Percentiles rank a stretch among this genome's conserved stretches.
Evolutionary conservation across 2,329 filamentous ascomycete species (phyloP).

Genomic region (Parascedosporium putredinis): DNA sequence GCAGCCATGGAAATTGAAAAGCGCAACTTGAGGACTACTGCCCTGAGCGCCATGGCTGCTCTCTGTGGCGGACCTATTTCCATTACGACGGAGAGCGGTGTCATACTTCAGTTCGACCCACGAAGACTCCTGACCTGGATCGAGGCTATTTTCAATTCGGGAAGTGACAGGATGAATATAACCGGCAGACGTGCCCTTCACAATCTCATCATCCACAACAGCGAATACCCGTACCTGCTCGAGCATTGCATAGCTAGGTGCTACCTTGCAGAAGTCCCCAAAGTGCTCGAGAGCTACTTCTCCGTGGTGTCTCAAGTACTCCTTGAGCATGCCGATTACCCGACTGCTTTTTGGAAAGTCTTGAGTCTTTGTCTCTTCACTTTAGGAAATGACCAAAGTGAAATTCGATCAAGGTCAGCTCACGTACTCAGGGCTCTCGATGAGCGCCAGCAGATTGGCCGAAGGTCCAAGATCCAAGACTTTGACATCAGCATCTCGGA

Average conservation of each 20-base stretch:
- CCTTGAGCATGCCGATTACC: slow-evolving; percentile 71
- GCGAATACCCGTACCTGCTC: slow-evolving; percentile 72
- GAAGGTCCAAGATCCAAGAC: slow-evolving; percentile 86
- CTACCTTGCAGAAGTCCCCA: slow-evolving; percentile 70
- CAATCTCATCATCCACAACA: slow-evolving; percentile 84
- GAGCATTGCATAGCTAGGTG: slow-evolving; percentile 88
- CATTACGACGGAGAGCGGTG: slow-evolving; percentile 78
- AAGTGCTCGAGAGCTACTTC: slow-evolving; percentile 91
- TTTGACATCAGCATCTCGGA: slow-evolving; percentile 98
- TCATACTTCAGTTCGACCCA: slow-evolving; percentile 83
- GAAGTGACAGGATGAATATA: slow-evolving; percentile 82
- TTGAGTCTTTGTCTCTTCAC: slow-evolving; percentile 83
- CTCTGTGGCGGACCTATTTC: slow-evolving; percentile 80
- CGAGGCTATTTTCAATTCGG: slow-evolving; percentile 84
- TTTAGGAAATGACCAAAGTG: slow-evolving; percentile 80
- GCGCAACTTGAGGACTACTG: slow-evolving; percentile 78
- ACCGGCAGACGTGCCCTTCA: slow-evolving; percentile 82
- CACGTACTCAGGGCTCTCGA: slow-evolving; percentile 72
- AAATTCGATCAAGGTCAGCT: slow-evolving; percentile 80
- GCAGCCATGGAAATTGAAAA: slow-evolving; percentile 97
- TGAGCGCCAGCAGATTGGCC: slow-evolving; percentile 58
- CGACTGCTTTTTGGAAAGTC: slow-evolving; percentile 81
- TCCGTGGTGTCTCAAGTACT: slow-evolving; percentile 83
- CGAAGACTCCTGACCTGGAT: slow-evolving; percentile 92
- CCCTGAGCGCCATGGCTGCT: slow-evolving; percentile 89